phyloP scores from a whole-genome alignment of 108 stramenopile genomes.

The Mayamaea pseudoterrestris region DNA sequence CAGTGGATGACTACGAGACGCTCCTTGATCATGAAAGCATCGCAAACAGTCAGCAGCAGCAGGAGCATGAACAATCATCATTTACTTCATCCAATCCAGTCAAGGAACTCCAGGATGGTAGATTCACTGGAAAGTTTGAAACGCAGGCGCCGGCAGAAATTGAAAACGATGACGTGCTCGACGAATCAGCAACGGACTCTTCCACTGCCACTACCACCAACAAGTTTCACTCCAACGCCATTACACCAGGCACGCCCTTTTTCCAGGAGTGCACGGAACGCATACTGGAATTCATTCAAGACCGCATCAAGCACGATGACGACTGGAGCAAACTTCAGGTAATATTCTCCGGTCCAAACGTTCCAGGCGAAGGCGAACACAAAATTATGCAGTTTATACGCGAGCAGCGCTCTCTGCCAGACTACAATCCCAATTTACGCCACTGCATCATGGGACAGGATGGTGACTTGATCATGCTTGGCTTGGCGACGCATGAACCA shows the following conservation, averaged over 20 bases:
- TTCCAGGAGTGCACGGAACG: slow-evolving; percentile 65
- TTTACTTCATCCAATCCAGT: slow-evolving; percentile 6
- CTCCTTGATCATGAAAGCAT: slow-evolving; percentile 7
- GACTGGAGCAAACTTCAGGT: slow-evolving; percentile 73
- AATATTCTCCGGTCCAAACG: slow-evolving; percentile 93
- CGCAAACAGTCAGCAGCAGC: too few species aligned
- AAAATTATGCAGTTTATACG: slow-evolving; percentile 99
- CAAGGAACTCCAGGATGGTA: slow-evolving; percentile 31
- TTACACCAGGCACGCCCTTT: slow-evolving; percentile 98
- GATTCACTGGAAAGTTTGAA: slow-evolving; percentile 51
- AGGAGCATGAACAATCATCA: too few species aligned
- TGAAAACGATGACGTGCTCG: neutral
- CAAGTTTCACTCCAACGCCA: slow-evolving; percentile 93
- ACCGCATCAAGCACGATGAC: slow-evolving; percentile 69
- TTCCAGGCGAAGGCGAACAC: slow-evolving; percentile 99
- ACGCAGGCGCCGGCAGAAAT: slow-evolving; percentile 5
- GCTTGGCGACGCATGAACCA: slow-evolving; percentile 94
- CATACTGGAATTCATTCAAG: slow-evolving; percentile 53
- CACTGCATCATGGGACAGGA: slow-evolving; percentile 99
- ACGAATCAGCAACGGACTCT: neutral
- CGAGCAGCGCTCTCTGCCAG: slow-evolving; percentile 41
- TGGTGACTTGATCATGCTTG: slow-evolving; percentile 99
- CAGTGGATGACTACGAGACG: slow-evolving; percentile 15
- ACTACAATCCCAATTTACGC: slow-evolving; percentile 82
- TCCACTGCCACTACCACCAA: slow-evolving; percentile 11